These are phyloP conservation scores for Hypoxylon sp. DNA, from an alignment of 2,329 filamentous ascomycete species.

Conservation along the genomic window DNA sequence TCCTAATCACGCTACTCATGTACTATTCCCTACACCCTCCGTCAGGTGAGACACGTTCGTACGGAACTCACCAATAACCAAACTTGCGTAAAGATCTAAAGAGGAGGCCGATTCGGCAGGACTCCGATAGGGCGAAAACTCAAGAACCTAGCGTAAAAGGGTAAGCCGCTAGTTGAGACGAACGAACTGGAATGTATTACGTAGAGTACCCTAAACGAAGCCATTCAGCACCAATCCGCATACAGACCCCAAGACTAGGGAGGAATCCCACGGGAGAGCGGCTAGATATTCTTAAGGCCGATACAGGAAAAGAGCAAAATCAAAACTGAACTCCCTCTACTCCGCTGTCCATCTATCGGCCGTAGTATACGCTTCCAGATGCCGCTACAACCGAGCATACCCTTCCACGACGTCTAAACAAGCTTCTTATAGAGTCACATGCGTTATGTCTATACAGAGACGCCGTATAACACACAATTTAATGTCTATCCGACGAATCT, in stretches of 20 bases:
- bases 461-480: conserved; percentile 11
- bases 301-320: background rate
- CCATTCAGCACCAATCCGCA: background rate
- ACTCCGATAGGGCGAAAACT: conserved; percentile 11
- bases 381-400: background rate
- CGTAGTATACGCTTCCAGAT: background rate
- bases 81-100: background rate
- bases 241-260: background rate
- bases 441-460: background rate
- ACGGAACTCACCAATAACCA: conserved; percentile 6
- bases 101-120: conserved; percentile 1
- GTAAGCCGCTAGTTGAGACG: background rate
- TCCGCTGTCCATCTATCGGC: background rate
- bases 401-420: conserved; percentile 4
- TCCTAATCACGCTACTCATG: background rate
- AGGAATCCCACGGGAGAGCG: background rate
- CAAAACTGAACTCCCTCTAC: background rate
- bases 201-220: background rate
- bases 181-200: background rate
- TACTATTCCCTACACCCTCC: background rate
- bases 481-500: conserved; percentile 4
- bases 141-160: background rate
- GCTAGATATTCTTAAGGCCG: background rate
- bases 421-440: conserved; percentile 9
- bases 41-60: conserved; percentile 13